Evolutionary conservation across 495 filamentous ascomycete species (phyloP).

Genomic region (Aspergillus diversus): DNA sequence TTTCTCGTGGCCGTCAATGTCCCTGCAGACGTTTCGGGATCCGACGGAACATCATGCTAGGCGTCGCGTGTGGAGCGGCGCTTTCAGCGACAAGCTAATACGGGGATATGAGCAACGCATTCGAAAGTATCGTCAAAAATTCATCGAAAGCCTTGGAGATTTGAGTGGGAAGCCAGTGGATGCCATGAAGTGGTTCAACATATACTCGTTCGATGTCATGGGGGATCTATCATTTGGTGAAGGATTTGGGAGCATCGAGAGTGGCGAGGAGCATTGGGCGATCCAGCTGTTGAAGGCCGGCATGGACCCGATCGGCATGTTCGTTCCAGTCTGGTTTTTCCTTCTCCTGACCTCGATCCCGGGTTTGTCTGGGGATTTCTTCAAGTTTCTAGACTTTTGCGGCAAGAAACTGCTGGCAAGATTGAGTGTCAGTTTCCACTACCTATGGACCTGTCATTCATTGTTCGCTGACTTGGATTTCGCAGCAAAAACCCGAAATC

Average conservation of each 20-base stretch:
- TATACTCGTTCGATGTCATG: slow-evolving; percentile 55
- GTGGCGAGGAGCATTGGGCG: slow-evolving; percentile 36
- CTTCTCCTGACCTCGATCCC: slow-evolving; percentile 33
- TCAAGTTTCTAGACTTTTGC: slow-evolving; percentile 31
- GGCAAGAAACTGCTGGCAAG: slow-evolving; percentile 17
- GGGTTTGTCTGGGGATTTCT: slow-evolving; percentile 36
- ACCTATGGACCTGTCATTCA: not conserved
- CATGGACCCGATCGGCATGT: slow-evolving; percentile 34
- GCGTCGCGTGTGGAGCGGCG: slow-evolving; percentile 41
- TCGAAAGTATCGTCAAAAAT: slow-evolving; percentile 24
- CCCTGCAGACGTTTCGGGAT: slow-evolving; percentile 43
- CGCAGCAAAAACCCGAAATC: slow-evolving; percentile 31
- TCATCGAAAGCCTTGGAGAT: slow-evolving; percentile 21
- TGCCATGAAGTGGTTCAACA: slow-evolving; percentile 46
- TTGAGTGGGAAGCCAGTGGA: slow-evolving; percentile 18
- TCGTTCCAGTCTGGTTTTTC: slow-evolving; percentile 40
- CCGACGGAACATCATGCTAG: slow-evolving; percentile 35
- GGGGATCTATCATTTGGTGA: slow-evolving; percentile 52
- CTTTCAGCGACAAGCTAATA: slow-evolving; percentile 35
- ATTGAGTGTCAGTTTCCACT: not conserved
- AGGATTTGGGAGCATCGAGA: slow-evolving; percentile 46
- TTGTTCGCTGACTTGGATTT: not conserved
- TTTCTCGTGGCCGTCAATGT: slow-evolving; percentile 26
- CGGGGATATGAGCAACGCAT: slow-evolving; percentile 38
- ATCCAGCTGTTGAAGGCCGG: slow-evolving; percentile 31